Conservation (phyloP, 768 basidiomycete genomes). For the Cystofilobasidium ferigula region DNA sequence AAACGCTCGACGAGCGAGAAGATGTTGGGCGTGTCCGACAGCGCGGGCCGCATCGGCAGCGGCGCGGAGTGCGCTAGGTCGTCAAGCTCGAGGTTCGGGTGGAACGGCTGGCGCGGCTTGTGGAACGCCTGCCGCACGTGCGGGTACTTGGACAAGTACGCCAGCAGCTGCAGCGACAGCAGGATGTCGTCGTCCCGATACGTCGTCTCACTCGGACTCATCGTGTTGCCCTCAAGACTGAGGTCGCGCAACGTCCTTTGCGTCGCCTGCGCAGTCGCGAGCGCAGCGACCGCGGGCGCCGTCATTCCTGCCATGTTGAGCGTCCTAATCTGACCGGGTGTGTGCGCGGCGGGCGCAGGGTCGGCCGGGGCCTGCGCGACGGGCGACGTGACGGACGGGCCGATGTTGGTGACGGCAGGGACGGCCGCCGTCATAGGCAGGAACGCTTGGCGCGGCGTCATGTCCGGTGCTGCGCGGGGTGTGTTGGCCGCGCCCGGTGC, state of each 20-base stretch:
- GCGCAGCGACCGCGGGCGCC: constrained; percentile 16
- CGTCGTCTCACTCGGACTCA: constrained; percentile 32
- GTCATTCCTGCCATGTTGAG: background rate
- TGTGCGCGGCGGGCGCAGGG: background rate
- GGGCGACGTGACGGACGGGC: background rate
- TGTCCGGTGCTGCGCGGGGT: constrained; percentile 17
- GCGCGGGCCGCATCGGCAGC: constrained; percentile 35
- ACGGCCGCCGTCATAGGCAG: constrained; percentile 22
- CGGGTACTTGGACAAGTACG: constrained; percentile 94
- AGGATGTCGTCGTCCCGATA: constrained; percentile 93
- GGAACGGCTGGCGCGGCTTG: constrained; percentile 47
- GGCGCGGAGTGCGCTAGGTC: constrained; percentile 25
- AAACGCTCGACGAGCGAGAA: constrained; percentile 94
- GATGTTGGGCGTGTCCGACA: constrained; percentile 58
- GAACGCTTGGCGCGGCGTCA: constrained; percentile 23
- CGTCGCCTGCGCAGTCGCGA: constrained; percentile 26
- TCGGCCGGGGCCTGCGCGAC: background rate
- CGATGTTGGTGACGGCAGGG: constrained; percentile 18
- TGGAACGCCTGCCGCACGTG: constrained; percentile 95
- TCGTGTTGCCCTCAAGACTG: constrained; percentile 18
- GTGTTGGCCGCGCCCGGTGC: constrained; percentile 24
- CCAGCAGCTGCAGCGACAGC: constrained; percentile 77
- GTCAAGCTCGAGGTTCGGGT: constrained; percentile 34
- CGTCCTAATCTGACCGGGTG: constrained; percentile 4
- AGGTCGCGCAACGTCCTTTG: constrained; percentile 26